phyloP scores from a whole-genome alignment of 2,329 filamentous ascomycete genomes.

The Albophoma yamanashiensis region DNA sequence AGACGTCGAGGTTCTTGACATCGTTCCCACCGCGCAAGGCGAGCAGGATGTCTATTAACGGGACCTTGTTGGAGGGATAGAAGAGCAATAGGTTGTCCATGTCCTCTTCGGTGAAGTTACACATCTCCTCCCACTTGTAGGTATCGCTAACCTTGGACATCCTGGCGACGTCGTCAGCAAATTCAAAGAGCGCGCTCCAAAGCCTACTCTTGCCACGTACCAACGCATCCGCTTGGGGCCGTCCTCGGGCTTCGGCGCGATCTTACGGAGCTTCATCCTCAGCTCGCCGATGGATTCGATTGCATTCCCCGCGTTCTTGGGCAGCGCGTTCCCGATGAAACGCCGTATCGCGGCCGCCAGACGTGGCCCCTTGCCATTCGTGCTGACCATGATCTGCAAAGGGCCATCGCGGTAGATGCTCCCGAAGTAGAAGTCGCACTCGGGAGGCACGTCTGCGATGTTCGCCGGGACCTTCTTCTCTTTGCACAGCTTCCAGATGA shows the following conservation, averaged over 20 bases:
- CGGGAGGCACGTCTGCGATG: conserved; percentile 90
- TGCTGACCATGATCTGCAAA: conserved; percentile 96
- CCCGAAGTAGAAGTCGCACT: conserved; percentile 99
- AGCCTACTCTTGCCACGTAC: conserved; percentile 31
- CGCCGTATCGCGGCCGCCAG: conserved; percentile 78
- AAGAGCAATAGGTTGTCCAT: conserved; percentile 77
- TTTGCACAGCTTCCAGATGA: conserved; percentile 91
- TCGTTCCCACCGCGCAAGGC: conserved; percentile 38
- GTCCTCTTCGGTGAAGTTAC: conserved; percentile 68
- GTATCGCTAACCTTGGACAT: conserved; percentile 87
- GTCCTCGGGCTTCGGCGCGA: conserved; percentile 63
- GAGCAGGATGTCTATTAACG: conserved; percentile 42
- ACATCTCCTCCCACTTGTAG: conserved; percentile 78
- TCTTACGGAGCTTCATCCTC: conserved; percentile 64
- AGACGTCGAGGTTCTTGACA: conserved; percentile 38
- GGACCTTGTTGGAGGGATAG: conserved; percentile 50
- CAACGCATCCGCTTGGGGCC: conserved; percentile 86
- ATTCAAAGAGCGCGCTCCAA: background rate
- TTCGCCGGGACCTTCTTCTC: conserved; percentile 76
- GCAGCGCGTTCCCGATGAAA: conserved; percentile 68
- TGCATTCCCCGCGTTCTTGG: conserved; percentile 70
- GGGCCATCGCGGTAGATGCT: conserved; percentile 91
- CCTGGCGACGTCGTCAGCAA: conserved; percentile 33
- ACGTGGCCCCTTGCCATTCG: conserved; percentile 90
- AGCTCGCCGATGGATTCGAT: conserved; percentile 77